Conservation (phyloP, 192 early-diverging fungal species). For the Coemansia sp. region DNA sequence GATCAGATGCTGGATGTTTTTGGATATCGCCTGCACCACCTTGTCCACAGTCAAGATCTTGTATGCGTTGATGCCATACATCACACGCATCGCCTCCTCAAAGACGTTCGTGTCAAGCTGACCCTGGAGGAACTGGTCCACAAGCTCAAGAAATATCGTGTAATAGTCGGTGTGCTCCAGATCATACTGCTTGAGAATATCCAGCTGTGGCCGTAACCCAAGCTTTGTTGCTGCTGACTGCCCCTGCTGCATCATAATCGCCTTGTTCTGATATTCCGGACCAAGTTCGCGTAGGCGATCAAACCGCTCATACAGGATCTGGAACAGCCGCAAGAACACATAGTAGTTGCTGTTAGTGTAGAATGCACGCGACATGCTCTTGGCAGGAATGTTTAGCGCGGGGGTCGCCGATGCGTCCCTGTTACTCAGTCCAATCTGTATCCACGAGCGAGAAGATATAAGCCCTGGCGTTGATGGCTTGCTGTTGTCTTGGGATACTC, state of each 20-base stretch:
- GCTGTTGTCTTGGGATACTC: slow-evolving; percentile 27
- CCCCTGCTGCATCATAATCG: slow-evolving; percentile 28
- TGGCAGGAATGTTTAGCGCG: slow-evolving; percentile 10
- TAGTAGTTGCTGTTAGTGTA: slow-evolving; percentile 89
- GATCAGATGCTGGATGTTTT: slow-evolving; percentile 73
- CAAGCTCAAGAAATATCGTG: slow-evolving; percentile 68
- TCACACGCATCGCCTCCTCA: slow-evolving; percentile 83
- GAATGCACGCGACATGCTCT: slow-evolving; percentile 65
- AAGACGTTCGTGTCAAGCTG: slow-evolving; percentile 80
- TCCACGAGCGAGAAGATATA: slow-evolving; percentile 57
- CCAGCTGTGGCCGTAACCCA: slow-evolving; percentile 48
- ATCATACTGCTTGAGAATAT: slow-evolving; percentile 61
- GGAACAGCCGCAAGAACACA: slow-evolving; percentile 82
- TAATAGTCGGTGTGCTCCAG: slow-evolving; percentile 73
- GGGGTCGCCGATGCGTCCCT: slow-evolving; percentile 27
- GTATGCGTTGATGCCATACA: slow-evolving; percentile 92
- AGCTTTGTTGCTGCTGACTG: slow-evolving; percentile 52
- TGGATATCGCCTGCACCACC: slow-evolving; percentile 76
- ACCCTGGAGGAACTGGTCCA: slow-evolving; percentile 76
- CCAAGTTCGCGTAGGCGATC: slow-evolving; percentile 76
- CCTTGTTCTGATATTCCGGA: slow-evolving; percentile 53
- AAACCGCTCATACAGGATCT: slow-evolving; percentile 87
- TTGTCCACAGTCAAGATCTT: slow-evolving; percentile 89
- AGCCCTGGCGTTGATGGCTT: slow-evolving; percentile 55
- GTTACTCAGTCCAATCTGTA: slow-evolving; percentile 36